Conservation (phyloP, 495 filamentous ascomycete species). For the Trichocladium uniseriatum region DNA sequence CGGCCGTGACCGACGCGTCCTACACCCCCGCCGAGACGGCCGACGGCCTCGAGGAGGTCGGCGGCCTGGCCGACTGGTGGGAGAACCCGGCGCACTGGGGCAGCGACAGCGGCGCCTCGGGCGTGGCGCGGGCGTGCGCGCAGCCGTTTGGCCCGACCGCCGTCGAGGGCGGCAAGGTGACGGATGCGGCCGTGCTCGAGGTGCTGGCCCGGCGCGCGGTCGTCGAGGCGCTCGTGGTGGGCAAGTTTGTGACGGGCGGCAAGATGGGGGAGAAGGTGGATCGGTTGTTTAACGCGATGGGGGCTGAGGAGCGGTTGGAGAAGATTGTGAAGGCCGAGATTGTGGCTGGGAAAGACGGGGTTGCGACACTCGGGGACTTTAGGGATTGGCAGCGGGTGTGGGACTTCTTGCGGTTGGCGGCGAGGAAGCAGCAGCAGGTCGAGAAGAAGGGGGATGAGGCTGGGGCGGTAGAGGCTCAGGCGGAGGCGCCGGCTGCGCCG, state of each 20-base stretch:
- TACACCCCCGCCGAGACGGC: constrained; percentile 52
- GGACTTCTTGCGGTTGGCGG: neutral
- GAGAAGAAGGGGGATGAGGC: neutral
- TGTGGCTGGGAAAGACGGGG: constrained; percentile 14
- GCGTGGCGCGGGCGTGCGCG: neutral
- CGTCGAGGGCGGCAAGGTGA: constrained; percentile 20
- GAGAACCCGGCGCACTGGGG: constrained; percentile 36
- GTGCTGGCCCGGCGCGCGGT: constrained; percentile 48
- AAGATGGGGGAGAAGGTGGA: constrained; percentile 18
- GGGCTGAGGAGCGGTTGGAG: constrained; percentile 1
- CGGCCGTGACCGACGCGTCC: constrained; percentile 27
- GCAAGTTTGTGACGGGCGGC: constrained; percentile 26
- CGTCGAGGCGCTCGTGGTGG: constrained; percentile 48
- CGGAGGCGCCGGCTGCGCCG: neutral
- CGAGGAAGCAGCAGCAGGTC: constrained; percentile 1
- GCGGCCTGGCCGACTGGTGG: constrained; percentile 44
- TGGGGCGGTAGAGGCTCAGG: neutral
- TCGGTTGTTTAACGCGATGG: neutral
- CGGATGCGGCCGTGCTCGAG: constrained; percentile 33
- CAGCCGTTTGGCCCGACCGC: constrained; percentile 27
- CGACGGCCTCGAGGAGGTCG: constrained; percentile 50
- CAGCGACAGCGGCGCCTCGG: constrained; percentile 1
- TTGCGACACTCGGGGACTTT: constrained; percentile 16
- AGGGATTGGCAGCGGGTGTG: constrained; percentile 1
- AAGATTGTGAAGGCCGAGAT: constrained; percentile 12